A percentile compares a stretch with the other conserved stretches of the same genome.
Conservation (phyloP, 75 land plant species). For the Cupressus sempervirens region DNA sequence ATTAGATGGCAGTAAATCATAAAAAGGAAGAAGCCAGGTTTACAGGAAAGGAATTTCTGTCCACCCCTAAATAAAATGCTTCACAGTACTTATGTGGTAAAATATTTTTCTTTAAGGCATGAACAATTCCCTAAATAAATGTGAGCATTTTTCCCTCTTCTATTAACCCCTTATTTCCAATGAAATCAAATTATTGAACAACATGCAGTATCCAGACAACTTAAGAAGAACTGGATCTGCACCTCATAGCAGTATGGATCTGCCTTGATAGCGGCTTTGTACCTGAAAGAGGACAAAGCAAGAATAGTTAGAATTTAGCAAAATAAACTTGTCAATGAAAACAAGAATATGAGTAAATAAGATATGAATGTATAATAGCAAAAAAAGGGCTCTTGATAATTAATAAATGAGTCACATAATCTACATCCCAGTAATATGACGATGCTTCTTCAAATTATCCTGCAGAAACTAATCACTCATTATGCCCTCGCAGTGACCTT, state of each 20-base stretch:
- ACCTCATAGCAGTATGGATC: constrained; percentile 99
- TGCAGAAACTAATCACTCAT: background rate
- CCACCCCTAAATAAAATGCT: background rate
- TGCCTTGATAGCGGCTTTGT: constrained; percentile 89
- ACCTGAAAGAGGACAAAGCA: constrained; percentile 44
- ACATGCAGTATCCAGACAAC: background rate
- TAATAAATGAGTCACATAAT: background rate
- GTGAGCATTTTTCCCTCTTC: background rate
- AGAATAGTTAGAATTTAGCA: background rate
- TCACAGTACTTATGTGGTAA: background rate
- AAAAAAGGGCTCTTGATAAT: background rate
- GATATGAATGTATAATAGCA: background rate
- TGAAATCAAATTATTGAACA: background rate
- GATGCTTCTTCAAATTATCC: background rate
- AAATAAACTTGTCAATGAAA: background rate
- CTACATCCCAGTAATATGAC: background rate
- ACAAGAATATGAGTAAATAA: background rate
- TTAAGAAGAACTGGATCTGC: constrained; percentile 10
- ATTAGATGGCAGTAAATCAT: background rate
- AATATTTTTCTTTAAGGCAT: background rate
- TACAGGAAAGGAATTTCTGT: background rate
- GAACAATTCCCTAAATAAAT: background rate
- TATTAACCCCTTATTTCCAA: background rate
- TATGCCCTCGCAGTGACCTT: background rate
- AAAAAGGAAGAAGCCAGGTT: background rate